A percentile compares a stretch with the other conserved stretches of the same genome.
phyloP scores from a whole-genome alignment of 306 rosid species.

The Sesbania bispinosa region DNA sequence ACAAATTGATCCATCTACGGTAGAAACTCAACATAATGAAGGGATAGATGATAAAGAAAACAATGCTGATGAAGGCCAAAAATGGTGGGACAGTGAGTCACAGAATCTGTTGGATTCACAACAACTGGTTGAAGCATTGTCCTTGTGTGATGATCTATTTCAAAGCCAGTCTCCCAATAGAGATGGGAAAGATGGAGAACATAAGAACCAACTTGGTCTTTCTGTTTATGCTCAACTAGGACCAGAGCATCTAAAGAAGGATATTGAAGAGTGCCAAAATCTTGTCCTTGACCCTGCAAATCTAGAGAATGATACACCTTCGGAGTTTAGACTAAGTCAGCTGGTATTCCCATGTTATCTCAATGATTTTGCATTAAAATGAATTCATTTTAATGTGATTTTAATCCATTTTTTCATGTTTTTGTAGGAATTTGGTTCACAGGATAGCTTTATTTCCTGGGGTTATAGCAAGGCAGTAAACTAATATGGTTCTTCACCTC shows the following conservation, averaged over 20 bases:
- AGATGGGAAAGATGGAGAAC: slow-evolving; percentile 37
- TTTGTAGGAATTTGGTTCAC: slow-evolving; percentile 65
- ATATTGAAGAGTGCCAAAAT: slow-evolving; percentile 74
- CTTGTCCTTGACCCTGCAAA: slow-evolving; percentile 52
- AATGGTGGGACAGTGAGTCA: slow-evolving; percentile 89
- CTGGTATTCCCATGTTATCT: slow-evolving; percentile 42
- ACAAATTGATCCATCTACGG: slow-evolving; percentile 22
- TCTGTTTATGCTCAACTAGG: slow-evolving; percentile 67
- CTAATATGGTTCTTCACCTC: slow-evolving; percentile 27
- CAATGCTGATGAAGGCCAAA: slow-evolving; percentile 50
- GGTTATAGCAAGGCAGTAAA: slow-evolving; percentile 46
- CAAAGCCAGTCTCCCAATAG: slow-evolving; percentile 77
- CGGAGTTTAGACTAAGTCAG: slow-evolving; percentile 80
- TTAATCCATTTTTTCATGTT: slow-evolving; percentile 10
- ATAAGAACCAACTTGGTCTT: slow-evolving; percentile 39
- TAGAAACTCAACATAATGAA: slow-evolving; percentile 31
- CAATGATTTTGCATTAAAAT: not conserved
- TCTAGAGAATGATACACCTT: slow-evolving; percentile 58
- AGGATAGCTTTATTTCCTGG: slow-evolving; percentile 62
- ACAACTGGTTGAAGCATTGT: slow-evolving; percentile 72
- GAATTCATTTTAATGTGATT: not conserved
- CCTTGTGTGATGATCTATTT: slow-evolving; percentile 67
- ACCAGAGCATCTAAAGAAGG: slow-evolving; percentile 72
- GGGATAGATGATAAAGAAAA: slow-evolving; percentile 33
- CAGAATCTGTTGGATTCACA: slow-evolving; percentile 76